Percentiles rank a stretch among this genome's conserved stretches.
Evolutionary conservation across 495 filamentous ascomycete species (phyloP).

Genomic region (Talaromyces thailandensis): DNA sequence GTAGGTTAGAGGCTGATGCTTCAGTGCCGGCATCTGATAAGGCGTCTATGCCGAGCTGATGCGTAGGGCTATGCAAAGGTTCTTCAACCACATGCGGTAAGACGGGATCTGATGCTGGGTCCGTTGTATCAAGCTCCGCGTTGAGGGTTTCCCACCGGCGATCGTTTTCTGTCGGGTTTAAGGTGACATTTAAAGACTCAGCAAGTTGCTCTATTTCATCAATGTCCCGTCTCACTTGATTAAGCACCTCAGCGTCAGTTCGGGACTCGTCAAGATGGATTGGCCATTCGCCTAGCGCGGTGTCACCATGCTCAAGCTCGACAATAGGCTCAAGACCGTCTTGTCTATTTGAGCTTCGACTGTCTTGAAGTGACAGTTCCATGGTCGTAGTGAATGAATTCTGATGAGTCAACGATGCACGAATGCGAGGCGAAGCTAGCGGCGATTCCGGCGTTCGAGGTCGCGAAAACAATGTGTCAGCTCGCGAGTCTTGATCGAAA

Average conservation of each 20-base stretch:
- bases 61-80: constrained; percentile 12
- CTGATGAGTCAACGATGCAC: constrained; percentile 37
- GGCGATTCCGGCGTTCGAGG: constrained; percentile 35
- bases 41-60: neutral
- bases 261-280: neutral
- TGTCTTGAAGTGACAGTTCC: constrained; percentile 34
- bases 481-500: constrained; percentile 23
- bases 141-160: neutral
- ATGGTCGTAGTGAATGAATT: constrained; percentile 41
- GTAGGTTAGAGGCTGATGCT: neutral
- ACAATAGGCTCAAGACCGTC: constrained; percentile 12
- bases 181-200: neutral
- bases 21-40: constrained; percentile 1
- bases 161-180: neutral
- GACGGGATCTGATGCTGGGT: neutral
- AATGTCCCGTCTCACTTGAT: neutral
- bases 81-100: constrained; percentile 31
- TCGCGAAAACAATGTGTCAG: constrained; percentile 35
- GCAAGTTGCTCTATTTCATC: neutral
- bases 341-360: constrained; percentile 18
- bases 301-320: constrained; percentile 7
- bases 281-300: neutral
- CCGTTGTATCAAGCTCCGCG: neutral
- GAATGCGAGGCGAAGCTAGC: constrained; percentile 34
- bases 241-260: neutral